These are phyloP conservation scores for Exsudoporus frostii DNA, from an alignment of 768 basidiomycete genomes.

Conservation along the genomic window DNA sequence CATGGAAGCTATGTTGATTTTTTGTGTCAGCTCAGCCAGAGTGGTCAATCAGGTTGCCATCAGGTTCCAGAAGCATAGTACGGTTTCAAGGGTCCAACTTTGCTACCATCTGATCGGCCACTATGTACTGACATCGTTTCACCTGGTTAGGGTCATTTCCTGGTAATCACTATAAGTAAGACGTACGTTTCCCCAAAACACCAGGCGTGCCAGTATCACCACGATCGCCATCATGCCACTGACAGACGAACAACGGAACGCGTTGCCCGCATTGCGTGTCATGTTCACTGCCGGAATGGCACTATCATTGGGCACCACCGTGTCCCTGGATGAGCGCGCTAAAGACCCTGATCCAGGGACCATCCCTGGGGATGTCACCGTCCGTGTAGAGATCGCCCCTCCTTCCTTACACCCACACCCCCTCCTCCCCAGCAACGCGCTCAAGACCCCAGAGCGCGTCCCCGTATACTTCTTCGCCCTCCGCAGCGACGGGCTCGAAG, in stretches of 20 bases:
- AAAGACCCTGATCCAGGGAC: neutral
- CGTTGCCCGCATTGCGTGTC: neutral
- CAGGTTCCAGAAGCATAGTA: no score
- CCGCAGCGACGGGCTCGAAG: neutral
- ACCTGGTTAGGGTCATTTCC: neutral
- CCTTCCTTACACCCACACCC: constrained; percentile 5
- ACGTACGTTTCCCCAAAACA: no score
- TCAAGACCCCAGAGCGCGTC: constrained; percentile 18
- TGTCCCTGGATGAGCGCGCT: constrained; percentile 16
- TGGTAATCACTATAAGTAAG: constrained; percentile 1
- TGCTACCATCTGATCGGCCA: no score
- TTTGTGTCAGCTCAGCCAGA: no score
- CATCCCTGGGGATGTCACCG: constrained; percentile 11
- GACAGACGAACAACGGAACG: constrained; percentile 14
- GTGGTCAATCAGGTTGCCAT: no score
- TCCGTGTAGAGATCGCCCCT: constrained; percentile 17
- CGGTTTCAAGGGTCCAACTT: no score
- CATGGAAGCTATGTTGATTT: no score
- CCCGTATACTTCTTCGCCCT: constrained; percentile 21
- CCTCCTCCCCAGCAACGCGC: neutral
- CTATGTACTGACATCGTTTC: neutral
- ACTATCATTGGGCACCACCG: neutral
- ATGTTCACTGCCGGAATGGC: fast-evolving
- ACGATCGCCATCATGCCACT: constrained; percentile 7
- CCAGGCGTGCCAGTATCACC: neutral